Evolutionary conservation across 1,284 basidiomycete species (phyloP).

Genomic region (Coniophora puteana): DNA sequence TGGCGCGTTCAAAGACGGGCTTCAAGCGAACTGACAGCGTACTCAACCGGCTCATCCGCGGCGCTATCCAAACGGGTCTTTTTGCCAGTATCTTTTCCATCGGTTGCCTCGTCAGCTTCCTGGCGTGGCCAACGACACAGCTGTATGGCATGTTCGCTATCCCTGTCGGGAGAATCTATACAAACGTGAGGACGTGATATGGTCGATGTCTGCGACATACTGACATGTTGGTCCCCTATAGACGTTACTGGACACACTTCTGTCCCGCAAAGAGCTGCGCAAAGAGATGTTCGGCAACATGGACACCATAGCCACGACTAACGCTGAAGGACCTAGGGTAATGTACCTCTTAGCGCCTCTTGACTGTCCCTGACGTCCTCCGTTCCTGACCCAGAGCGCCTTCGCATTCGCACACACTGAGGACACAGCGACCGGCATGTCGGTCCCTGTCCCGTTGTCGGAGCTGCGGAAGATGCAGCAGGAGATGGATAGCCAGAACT

Average conservation of each 20-base stretch:
- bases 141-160: slow-evolving; percentile 43
- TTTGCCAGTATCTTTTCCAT: slow-evolving; percentile 22
- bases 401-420: too few species aligned
- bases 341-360: too few species aligned
- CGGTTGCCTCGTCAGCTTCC: slow-evolving; percentile 12
- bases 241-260: slow-evolving; percentile 39
- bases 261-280: slow-evolving; percentile 31
- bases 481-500: too few species aligned
- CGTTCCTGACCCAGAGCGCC: too few species aligned
- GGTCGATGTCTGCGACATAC: not conserved
- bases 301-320: too few species aligned
- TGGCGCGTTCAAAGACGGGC: slow-evolving; percentile 16
- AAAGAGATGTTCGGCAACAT: slow-evolving; percentile 3
- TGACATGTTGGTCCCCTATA: slow-evolving; percentile 12
- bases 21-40: slow-evolving; percentile 18
- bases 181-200: slow-evolving; percentile 37
- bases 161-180: slow-evolving; percentile 42
- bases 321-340: too few species aligned
- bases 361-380: too few species aligned
- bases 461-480: too few species aligned
- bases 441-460: too few species aligned
- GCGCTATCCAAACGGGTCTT: slow-evolving; percentile 22
- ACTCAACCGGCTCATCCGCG: slow-evolving; percentile 20
- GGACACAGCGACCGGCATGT: too few species aligned
- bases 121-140: slow-evolving; percentile 31